Evolutionary conservation across 345 rosid genomes (phyloP).

Genomic region (Eucalyptus virginea): DNA sequence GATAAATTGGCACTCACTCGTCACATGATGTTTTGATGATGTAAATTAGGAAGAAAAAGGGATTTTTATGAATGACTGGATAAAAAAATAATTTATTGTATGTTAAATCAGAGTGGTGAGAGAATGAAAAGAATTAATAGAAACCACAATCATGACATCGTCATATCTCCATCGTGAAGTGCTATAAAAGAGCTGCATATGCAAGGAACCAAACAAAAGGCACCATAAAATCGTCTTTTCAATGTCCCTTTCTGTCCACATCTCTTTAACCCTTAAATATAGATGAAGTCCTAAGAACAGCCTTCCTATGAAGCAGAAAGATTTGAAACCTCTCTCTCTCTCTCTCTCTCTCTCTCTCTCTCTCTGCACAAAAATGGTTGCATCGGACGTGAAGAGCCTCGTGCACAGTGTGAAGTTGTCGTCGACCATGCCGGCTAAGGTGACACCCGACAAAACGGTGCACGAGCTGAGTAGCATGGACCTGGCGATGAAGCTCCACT

Average conservation of each 20-base stretch:
- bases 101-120: background rate
- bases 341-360: background rate
- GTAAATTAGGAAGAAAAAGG: background rate
- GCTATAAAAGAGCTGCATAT: background rate
- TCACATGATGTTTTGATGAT: background rate
- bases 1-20: background rate
- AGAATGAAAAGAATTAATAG: background rate
- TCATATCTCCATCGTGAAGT: background rate
- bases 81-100: background rate
- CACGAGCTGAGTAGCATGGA: slow-evolving; percentile 35
- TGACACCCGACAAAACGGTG: slow-evolving; percentile 22
- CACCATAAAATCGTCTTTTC: background rate
- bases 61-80: background rate
- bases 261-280: background rate
- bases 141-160: background rate
- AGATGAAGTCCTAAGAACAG: background rate
- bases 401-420: slow-evolving; percentile 32
- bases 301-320: background rate
- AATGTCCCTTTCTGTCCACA: background rate
- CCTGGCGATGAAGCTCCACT: slow-evolving; percentile 71
- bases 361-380: background rate
- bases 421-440: slow-evolving; percentile 44
- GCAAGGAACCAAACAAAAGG: fast-evolving
- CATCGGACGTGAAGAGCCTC: background rate
- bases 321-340: background rate